Percentiles rank a stretch among this genome's conserved stretches.
phyloP scores from a whole-genome alignment of 345 rosid species.

The Linum usitatissimum region DNA sequence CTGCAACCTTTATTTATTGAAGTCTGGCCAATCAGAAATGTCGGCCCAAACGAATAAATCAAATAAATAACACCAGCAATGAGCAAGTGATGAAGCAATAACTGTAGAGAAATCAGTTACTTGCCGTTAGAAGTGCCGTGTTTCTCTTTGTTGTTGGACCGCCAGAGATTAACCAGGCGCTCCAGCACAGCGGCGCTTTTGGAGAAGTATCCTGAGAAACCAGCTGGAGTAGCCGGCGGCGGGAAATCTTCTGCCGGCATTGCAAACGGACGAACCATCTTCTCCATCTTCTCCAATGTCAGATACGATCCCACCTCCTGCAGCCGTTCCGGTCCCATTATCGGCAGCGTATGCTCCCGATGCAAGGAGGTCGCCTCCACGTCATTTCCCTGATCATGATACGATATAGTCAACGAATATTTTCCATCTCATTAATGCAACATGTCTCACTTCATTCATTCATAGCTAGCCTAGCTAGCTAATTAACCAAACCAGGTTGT shows the following conservation, averaged over 20 bases:
- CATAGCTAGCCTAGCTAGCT: no score
- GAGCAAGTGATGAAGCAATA: neutral
- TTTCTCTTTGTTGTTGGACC: slow-evolving; percentile 25
- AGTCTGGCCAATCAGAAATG: no score
- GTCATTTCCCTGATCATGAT: slow-evolving; percentile 42
- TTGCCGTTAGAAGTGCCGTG: slow-evolving; percentile 13
- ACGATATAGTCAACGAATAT: neutral
- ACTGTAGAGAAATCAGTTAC: neutral
- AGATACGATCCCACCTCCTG: slow-evolving; percentile 81
- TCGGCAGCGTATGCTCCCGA: slow-evolving; percentile 90
- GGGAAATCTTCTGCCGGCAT: slow-evolving; percentile 99
- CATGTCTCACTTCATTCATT: no score
- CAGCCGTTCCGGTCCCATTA: slow-evolving; percentile 97
- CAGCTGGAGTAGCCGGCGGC: slow-evolving; percentile 75
- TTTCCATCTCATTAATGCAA: neutral
- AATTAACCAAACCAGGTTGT: neutral
- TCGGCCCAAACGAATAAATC: no score
- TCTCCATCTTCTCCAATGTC: slow-evolving; percentile 87
- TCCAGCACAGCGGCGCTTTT: slow-evolving; percentile 86
- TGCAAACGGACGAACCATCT: slow-evolving; percentile 82
- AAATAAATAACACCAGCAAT: neutral
- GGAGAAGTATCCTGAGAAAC: slow-evolving; percentile 89
- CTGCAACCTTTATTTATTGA: no score
- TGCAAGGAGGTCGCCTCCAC: slow-evolving; percentile 56
- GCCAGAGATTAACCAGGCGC: slow-evolving; percentile 30